These are phyloP conservation scores for Phytopythium litorale DNA, from an alignment of 352 stramenopile genomes.

Conservation along the genomic window DNA sequence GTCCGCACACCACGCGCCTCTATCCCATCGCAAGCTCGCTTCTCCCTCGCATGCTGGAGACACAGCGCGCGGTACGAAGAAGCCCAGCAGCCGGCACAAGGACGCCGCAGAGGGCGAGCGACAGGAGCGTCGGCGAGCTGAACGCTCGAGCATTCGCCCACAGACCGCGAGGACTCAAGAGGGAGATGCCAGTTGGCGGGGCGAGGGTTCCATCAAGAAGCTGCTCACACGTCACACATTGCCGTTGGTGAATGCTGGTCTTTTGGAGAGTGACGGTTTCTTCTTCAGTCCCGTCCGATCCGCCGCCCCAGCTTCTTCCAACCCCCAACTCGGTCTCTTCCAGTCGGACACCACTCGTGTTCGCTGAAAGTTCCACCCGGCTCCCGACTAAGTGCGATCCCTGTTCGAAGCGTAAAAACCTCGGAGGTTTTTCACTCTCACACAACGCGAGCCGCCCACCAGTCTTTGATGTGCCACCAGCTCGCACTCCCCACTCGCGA, in stretches of 20 bases:
- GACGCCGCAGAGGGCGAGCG: neutral
- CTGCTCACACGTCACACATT: constrained; percentile 7
- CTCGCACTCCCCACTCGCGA: neutral
- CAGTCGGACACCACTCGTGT: neutral
- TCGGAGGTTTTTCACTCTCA: constrained; percentile 9
- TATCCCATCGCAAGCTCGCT: neutral
- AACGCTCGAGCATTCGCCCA: neutral
- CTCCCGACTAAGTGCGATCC: neutral
- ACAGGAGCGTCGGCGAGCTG: neutral
- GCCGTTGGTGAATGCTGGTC: constrained; percentile 5
- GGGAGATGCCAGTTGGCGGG: neutral
- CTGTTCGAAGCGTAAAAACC: neutral
- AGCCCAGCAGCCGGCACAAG: neutral
- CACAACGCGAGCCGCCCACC: neutral
- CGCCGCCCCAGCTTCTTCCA: neutral
- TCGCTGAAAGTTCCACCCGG: constrained; percentile 11
- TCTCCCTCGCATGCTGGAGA: neutral
- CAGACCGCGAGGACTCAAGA: neutral
- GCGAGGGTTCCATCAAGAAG: neutral
- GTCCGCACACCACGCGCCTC: neutral
- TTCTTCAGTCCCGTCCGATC: neutral
- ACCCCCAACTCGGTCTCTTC: neutral
- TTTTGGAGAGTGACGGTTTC: neutral
- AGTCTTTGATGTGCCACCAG: neutral
- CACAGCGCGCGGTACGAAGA: neutral